Conservation (phyloP, 2,329 filamentous ascomycete species). For the Ascochyta fabae region DNA sequence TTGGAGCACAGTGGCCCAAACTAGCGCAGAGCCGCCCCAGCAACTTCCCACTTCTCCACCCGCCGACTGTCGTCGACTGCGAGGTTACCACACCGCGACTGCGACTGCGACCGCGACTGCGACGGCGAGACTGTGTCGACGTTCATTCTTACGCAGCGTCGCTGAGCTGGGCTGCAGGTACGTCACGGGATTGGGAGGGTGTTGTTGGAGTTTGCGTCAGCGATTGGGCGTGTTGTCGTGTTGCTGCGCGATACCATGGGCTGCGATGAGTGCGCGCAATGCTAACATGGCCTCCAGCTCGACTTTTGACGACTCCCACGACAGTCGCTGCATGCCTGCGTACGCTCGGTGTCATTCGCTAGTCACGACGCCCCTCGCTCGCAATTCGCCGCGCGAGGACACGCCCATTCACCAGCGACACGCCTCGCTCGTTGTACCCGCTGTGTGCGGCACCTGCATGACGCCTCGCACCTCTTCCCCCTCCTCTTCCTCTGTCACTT, state of each 20-base stretch:
- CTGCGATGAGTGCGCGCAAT: background rate
- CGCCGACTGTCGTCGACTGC: background rate
- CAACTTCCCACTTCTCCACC: background rate
- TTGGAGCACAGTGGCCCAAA: background rate
- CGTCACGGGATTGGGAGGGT: background rate
- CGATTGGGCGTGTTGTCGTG: background rate
- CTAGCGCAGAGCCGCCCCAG: slow-evolving; percentile 6
- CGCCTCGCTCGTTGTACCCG: background rate
- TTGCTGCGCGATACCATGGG: background rate
- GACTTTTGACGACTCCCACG: background rate
- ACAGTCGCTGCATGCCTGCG: background rate
- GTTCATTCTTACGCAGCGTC: slow-evolving; percentile 3
- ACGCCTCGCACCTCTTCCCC: slow-evolving; percentile 4
- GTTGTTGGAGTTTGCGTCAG: background rate
- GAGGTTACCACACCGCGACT: background rate
- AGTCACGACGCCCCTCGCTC: background rate
- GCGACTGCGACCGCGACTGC: background rate
- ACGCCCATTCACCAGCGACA: background rate
- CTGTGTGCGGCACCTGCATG: slow-evolving; percentile 1
- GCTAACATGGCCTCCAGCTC: slow-evolving; percentile 4
- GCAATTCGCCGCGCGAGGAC: no score
- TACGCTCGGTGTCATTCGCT: background rate
- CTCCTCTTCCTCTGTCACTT: background rate
- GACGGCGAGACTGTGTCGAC: background rate
- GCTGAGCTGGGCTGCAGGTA: background rate